Evolutionary conservation across 1,284 basidiomycete species (phyloP), one percentile per base, ranked within the genome.

Genomic region (Moesziomyces sp.): DNA sequence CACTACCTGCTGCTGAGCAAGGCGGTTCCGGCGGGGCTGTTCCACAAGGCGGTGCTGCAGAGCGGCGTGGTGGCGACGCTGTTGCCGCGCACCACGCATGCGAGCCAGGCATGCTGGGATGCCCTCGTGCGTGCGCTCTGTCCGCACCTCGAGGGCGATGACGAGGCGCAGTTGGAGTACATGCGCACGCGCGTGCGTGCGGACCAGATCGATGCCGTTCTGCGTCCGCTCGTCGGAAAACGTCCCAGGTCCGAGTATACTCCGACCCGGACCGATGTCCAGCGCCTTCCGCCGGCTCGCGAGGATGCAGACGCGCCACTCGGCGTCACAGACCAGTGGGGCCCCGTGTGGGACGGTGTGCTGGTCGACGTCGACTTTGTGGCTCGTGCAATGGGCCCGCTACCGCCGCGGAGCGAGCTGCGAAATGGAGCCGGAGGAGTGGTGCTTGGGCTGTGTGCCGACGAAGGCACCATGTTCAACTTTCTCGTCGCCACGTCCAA

Each of bases 381-480:
- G 18, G 42, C 21, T 16, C 46, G 65, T 5, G 57, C 59, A 3
- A n/a, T 61, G 0, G 47, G 34, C 10, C 65, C 71, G 18, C 28
- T 69, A 7, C 71, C 58, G 14, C 34, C 54, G 1, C 57, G 50
- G 13, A 49, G 40, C 14, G 18, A 71, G 43, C 54, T 77, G 7
- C 53, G 52, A 9, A 77, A 77, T 23, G 76, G 65, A 18, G 40
- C 53, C 16, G 42, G 43, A 28, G 76, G 76, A 10, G 44, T 76
- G 6, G 44, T 77, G 18, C 34, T 77, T 8, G 76, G 76, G 3
- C 47, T 74, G 52, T 57, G 52, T 18, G 76, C 65, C 8, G 76
- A 78, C 43, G 76, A 78, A 42, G 76, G 76, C 3, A 68, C 74
- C 34, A 70, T 78, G 58, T 78, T 78, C 63, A 78, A 76, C 43